Base-by-base conservation (phyloP, 2,329 filamentous ascomycete species). In the Xylariaceae sp. region DNA sequence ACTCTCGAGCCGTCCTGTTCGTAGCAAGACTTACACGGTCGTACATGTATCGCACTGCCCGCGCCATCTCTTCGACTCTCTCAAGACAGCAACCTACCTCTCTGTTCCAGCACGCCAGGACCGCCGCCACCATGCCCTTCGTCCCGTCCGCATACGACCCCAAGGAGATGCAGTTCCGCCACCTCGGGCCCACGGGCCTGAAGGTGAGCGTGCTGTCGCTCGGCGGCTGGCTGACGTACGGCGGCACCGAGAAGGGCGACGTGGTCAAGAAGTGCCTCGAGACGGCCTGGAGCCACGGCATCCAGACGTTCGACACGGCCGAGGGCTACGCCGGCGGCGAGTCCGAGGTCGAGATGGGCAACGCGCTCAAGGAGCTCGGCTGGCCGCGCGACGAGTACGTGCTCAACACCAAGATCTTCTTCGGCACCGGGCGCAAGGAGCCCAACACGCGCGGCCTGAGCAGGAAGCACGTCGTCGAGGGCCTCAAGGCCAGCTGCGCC, bases 221-320 rank as follows among this genome's bases (percentile, higher is more conserved):
- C 3, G 83, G 77, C 38, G 75, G 77, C 45, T 80, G 78, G 79
- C 66, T 88, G 33, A 87, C 83, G 1, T 86, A 84, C 45, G 83
- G 83, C 34, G 81, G 80, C 46, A 77, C 85, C 19, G 76, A 79
- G 35, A 72, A 77, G 52, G 75, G 77, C 77, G 61, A 44, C 63
- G 18, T 45, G 6, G 2, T 21, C 22, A 69, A 68, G 40, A 70
- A 65, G 32, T 77, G 72, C 52, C 75, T 77, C 70, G 75, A 76
- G 58, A 67, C 70, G 3, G 75, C 75, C 6, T 77, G 73, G 44
- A 70, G 77, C 44, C 60, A 59, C 31, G 75, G 75, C 5, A 64
- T 79, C 51, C 79, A 78, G 58, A 77, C 77, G 57, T 79, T 79
- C 45, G 75, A 78, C 51, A 72, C 67, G 25, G 74, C 75, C 24